Base-by-base conservation (phyloP, 2,329 filamentous ascomycete genomes). In the Calonectria montana region DNA sequence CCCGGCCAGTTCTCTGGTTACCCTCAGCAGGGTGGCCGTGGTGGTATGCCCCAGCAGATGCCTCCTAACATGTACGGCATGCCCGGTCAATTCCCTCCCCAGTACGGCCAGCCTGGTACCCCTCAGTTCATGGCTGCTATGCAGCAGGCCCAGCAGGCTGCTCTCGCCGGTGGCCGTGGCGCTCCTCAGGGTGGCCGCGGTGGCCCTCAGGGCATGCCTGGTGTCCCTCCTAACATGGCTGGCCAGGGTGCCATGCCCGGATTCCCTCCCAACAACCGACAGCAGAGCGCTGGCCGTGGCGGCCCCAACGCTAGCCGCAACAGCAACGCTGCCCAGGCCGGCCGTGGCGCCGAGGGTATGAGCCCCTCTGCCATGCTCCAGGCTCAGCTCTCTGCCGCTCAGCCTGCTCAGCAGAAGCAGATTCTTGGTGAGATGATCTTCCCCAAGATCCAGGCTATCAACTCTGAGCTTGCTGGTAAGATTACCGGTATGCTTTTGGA, bases 401-500 rank as follows among this genome's bases (percentile, higher is more conserved):
- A 87, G 71, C 90, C 93, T 45, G 89, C 90, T 61, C 94, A 97
- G 87, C 97, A 98, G 90, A 99, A 99, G 92, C 97, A 99, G 90
- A 94, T 98, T 86, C 92, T 99, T 67, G 97, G 97, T 84, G 97
- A 99, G 88, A 93, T 95, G 79, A 94, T 99, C 80, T 99, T 98
- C 91, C 97, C 97, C 83, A 99, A 98, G 93, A 98, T 99, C 81
- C 92, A 96, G 85, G 92, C 91, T 78, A 93, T 98, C 86, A 97
- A 99, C 88, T 94, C 95, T 72, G 96, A 98, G 81, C 90, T 99
- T 81, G 97, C 97, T 74, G 97, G 97, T 83, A 99, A 99, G 93
- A 98, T 99, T 85, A 99, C 97, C 74, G 97, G 97, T 87, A 99
- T 99, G 97, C 93, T 99, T 81, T 87, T 99, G 80, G 97, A 99